A percentile compares a stretch with the other conserved stretches of the same genome.
These are phyloP conservation scores for Tulasnella sp. DNA, from an alignment of 768 basidiomycete genomes.

Conservation along the genomic window DNA sequence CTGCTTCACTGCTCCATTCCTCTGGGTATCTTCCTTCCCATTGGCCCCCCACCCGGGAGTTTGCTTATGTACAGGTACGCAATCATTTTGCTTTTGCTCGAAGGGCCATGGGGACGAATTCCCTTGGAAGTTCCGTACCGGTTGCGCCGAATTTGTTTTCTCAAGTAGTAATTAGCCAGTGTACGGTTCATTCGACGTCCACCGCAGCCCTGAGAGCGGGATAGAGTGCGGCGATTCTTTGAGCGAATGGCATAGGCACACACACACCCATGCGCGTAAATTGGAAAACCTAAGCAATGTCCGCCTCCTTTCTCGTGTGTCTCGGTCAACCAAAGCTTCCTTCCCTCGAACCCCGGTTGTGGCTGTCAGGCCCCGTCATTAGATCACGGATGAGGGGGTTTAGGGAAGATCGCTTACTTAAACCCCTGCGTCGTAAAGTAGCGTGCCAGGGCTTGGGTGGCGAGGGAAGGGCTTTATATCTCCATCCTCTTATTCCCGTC, in stretches of 20 bases:
- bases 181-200: neutral
- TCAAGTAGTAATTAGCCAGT: too few relatives aligned
- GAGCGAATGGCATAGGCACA: neutral
- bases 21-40: neutral
- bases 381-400: neutral
- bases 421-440: neutral
- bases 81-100: neutral
- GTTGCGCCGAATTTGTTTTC: neutral
- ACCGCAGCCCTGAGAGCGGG: neutral
- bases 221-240: neutral
- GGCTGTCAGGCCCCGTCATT: neutral
- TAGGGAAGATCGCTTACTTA: neutral
- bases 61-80: neutral
- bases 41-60: neutral
- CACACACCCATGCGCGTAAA: neutral
- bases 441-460: neutral
- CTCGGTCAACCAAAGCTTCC: constrained; percentile 1
- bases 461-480: neutral
- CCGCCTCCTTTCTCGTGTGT: neutral
- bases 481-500: neutral
- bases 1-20: neutral
- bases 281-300: neutral
- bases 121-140: too few relatives aligned
- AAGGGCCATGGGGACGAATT: neutral
- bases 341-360: constrained; percentile 8